Evolutionary conservation across 768 basidiomycete genomes (phyloP).

Genomic region (Saitozyma podzolica): DNA sequence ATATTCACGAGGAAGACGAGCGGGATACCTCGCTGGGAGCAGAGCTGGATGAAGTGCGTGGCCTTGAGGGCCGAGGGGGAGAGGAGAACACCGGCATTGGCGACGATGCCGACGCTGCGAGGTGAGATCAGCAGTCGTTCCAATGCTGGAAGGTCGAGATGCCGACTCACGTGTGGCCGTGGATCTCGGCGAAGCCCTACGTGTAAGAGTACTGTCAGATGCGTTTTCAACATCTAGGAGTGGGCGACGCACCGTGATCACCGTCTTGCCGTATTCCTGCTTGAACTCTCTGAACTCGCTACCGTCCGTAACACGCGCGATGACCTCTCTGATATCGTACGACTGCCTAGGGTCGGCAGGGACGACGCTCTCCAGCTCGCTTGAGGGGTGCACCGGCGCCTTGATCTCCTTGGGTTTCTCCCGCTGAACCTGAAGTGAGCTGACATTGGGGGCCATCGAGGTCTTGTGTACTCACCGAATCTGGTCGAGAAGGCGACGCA

Average conservation of each 20-base stretch:
- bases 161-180: constrained; percentile 42
- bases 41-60: constrained; percentile 91
- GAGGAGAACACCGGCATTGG: constrained; percentile 92
- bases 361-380: constrained; percentile 86
- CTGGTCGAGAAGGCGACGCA: constrained; percentile 4
- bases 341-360: constrained; percentile 83
- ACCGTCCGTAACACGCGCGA: constrained; percentile 86
- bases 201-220: no score
- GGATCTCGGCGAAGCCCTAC: constrained; percentile 47
- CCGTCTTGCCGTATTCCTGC: constrained; percentile 87
- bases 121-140: no score
- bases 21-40: constrained; percentile 85
- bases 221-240: background rate
- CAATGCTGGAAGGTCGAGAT: background rate
- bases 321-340: constrained; percentile 92
- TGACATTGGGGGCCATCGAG: background rate
- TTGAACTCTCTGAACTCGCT: constrained; percentile 93
- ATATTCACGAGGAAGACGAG: constrained; percentile 93
- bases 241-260: constrained; percentile 69
- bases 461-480: background rate
- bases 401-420: constrained; percentile 6
- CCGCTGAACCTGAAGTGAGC: background rate
- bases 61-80: constrained; percentile 91
- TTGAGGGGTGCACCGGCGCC: constrained; percentile 70
- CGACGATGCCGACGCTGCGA: constrained; percentile 74